Base-by-base conservation (phyloP, 2,329 filamentous ascomycete genomes). In the Aschersonia sp. region DNA sequence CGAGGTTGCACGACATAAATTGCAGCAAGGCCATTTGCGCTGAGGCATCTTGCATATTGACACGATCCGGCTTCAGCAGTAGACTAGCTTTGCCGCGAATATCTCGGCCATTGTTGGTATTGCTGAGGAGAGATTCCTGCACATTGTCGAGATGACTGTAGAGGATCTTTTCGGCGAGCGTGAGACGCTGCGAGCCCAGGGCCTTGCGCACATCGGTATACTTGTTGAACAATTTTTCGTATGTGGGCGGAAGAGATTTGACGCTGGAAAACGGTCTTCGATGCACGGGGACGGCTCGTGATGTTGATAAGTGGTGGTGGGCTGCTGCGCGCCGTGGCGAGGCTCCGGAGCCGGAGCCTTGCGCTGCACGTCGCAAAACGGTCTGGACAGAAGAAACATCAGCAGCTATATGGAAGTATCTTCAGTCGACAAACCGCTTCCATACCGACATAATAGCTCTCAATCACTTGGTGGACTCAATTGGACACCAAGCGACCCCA, bases 31-130 rank as follows among this genome's bases (percentile, higher is more conserved):
- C 92, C 92, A 98, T 98, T 71, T 98, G 92, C 5, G 92, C 92
- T 31, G 88, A 95, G 10, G 92, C 92, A 72, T 98, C 92, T 69
- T 98, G 92, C 92, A 98, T 98, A 54, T 94, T 94, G 56, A 97
- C 92, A 47, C 92, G 80, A 65, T 98, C 92, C 29, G 92, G 92
- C 68, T 95, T 95, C 65, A 98, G 84, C 72, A 94, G 94, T 67
- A 98, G 75, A 63, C 94, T 97, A 46, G 89, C 89, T 61, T 81
- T 81, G 55, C 91, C 91, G 42, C 92, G 81, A 52, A 98, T 84
- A 59, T 84, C 77, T 46, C 78, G 78, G 55, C 89, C 91, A 75
- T 89, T 87, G 65, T 87, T 77, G 45, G 89, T 96, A 60, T 81
- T 80, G 47, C 78, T 80, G 51, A 95, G 73, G 47, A 98, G 78